Conservation (phyloP, 495 filamentous ascomycete genomes). For the Neurospora sublineolata region DNA sequence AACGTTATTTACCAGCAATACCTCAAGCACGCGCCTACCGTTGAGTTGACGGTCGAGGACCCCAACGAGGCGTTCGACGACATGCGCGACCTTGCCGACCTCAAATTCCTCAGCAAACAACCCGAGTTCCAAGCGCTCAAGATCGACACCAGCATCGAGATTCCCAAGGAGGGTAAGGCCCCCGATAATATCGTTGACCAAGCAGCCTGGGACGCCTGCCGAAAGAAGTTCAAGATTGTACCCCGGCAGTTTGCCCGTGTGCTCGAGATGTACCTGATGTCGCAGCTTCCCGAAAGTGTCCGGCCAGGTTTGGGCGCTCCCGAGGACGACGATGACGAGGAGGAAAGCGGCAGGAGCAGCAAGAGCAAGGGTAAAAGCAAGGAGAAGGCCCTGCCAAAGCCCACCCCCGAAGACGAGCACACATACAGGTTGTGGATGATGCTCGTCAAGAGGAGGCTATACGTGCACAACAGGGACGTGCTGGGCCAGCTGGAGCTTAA, state of each 20-base stretch:
- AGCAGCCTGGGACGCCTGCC: slow-evolving; percentile 46
- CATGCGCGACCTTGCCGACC: slow-evolving; percentile 74
- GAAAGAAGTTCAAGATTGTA: slow-evolving; percentile 61
- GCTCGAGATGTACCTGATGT: slow-evolving; percentile 81
- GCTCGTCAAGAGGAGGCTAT: slow-evolving; percentile 70
- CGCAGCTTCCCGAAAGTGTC: slow-evolving; percentile 51
- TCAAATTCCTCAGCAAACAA: slow-evolving; percentile 48
- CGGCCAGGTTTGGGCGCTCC: slow-evolving; percentile 32
- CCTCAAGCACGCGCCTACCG: slow-evolving; percentile 46
- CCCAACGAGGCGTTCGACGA: slow-evolving; percentile 92
- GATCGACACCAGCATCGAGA: slow-evolving; percentile 33
- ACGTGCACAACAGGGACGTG: slow-evolving; percentile 62
- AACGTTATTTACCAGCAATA: slow-evolving; percentile 58
- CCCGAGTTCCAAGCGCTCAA: slow-evolving; percentile 42
- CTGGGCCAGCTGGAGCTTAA: slow-evolving; percentile 65
- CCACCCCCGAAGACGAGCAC: slow-evolving; percentile 27
- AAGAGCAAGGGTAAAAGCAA: not conserved
- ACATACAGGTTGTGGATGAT: slow-evolving; percentile 72
- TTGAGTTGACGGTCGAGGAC: slow-evolving; percentile 89
- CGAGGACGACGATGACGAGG: not conserved
- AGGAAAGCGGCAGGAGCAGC: not conserved
- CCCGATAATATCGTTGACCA: slow-evolving; percentile 52
- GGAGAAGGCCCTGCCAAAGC: slow-evolving; percentile 8
- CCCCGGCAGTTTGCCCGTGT: slow-evolving; percentile 79
- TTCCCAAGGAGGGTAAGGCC: slow-evolving; percentile 35